phyloP scores from a whole-genome alignment of 129 eudicot species.

The Deinandra increscens region DNA sequence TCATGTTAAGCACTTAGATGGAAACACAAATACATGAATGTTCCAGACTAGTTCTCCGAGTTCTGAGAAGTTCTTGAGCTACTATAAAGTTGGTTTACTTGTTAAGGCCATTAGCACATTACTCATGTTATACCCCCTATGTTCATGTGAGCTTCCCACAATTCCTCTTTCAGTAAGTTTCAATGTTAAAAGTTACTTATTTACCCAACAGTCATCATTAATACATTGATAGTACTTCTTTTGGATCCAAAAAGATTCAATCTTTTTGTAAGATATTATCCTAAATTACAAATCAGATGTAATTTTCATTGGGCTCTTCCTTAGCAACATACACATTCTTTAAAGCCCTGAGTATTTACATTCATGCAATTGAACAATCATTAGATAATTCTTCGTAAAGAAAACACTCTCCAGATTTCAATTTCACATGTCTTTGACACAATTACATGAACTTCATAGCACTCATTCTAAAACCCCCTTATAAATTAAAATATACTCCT shows the following conservation, averaged over 20 bases:
- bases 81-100: not conserved
- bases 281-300: not conserved
- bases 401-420: not conserved
- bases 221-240: not conserved
- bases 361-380: not conserved
- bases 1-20: not conserved
- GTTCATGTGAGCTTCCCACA: not conserved
- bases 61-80: not conserved
- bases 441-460: slow-evolving; percentile 2
- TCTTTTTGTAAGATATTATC: not conserved
- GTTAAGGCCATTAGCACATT: not conserved
- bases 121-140: not conserved
- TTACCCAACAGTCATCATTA: not conserved
- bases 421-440: not conserved
- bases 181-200: not conserved
- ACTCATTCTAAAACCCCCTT: not conserved
- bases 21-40: not conserved
- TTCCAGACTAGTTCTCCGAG: not conserved
- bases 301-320: not conserved
- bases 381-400: slow-evolving; percentile 6
- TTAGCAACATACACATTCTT: not conserved
- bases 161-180: not conserved
- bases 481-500: not conserved
- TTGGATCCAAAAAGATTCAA: not conserved
- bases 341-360: not conserved